Evolutionary conservation across 192 early-diverging fungal species (phyloP), one percentile per base, ranked within the genome.

Genomic region (Lobulomyces angularis): DNA sequence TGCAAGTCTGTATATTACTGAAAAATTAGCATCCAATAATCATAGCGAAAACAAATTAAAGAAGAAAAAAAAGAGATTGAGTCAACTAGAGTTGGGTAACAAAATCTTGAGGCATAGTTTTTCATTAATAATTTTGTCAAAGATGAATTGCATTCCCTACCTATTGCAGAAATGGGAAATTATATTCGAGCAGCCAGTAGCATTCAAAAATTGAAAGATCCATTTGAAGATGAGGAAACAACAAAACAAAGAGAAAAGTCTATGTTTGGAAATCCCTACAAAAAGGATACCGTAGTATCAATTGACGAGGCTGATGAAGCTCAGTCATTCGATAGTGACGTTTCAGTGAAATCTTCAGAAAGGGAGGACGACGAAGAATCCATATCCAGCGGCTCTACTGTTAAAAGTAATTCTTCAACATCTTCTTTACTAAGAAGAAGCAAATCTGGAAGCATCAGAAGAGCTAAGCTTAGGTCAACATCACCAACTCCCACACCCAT

Each of bases 191-290:
- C 61, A 9, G 79, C 80, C 70, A 48, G 58, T n/a, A 65, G 62
- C 19, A 54, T 60, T 23, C 61, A 69, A 8, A 70, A 65, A 21
- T 57, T 79, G 11, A 61, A 81, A 34, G 72, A 81, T 41, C 80
- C 83, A 7, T 52, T 78, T 26, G 48, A 75, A 27, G 74, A 77
- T 33, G 83, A 83, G 43, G 79, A 81, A 9, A 60, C 58, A 1
- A 48, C 64, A 11, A 61, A 60, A 43, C 61, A 65, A 38, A 58
- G 64, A 9, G 67, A 63, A 18, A 41, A 66, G 18, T 76, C 76
- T 8, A 71, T 83, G 67, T 86, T 83, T 62, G 83, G 83, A 20
- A 86, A 83, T 42, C 81, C 81, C 0, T 86, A 80, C 42, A 59
- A 65, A 41, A 45, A 41, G 21, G 18, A n/a, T 42, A 29, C 34